phyloP scores from a whole-genome alignment of 495 filamentous ascomycete species.

The Trichoderma erinaceum region DNA sequence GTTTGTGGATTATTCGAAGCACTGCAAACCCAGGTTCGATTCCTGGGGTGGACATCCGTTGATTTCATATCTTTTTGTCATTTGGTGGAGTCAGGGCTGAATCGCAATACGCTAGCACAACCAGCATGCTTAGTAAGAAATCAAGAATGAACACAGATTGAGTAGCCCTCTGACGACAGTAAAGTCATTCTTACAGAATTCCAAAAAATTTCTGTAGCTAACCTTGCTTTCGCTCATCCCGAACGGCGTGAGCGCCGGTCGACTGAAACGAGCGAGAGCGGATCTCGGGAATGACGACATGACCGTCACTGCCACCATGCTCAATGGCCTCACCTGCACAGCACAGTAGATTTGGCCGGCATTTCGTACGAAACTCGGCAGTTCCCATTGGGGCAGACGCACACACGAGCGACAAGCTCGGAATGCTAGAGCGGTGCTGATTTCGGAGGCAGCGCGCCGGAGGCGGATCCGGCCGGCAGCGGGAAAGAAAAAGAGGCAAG shows the following conservation, averaged over 20 bases:
- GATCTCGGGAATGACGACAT: slow-evolving; percentile 5
- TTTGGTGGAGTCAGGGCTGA: neutral
- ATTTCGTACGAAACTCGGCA: slow-evolving; percentile 5
- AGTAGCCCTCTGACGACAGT: too few species aligned
- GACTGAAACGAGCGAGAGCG: neutral
- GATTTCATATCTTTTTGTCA: neutral
- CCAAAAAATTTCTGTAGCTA: neutral
- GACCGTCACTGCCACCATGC: neutral
- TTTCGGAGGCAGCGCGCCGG: neutral
- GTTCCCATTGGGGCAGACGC: neutral
- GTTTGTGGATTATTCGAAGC: neutral
- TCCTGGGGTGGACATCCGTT: neutral
- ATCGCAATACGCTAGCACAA: too few species aligned
- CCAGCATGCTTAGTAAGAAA: too few species aligned
- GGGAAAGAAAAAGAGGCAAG: too few species aligned
- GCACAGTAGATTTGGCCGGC: neutral
- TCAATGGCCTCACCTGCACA: too few species aligned
- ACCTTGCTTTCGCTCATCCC: neutral
- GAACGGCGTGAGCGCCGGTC: neutral
- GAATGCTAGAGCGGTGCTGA: neutral
- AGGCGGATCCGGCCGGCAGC: neutral
- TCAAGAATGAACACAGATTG: too few species aligned
- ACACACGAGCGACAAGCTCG: neutral
- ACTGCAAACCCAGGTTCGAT: slow-evolving; percentile 8
- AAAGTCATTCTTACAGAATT: too few species aligned